A percentile compares a stretch with the other conserved stretches of the same genome.
phyloP scores from a whole-genome alignment of 495 filamentous ascomycete species.

The Penicillium parvum region DNA sequence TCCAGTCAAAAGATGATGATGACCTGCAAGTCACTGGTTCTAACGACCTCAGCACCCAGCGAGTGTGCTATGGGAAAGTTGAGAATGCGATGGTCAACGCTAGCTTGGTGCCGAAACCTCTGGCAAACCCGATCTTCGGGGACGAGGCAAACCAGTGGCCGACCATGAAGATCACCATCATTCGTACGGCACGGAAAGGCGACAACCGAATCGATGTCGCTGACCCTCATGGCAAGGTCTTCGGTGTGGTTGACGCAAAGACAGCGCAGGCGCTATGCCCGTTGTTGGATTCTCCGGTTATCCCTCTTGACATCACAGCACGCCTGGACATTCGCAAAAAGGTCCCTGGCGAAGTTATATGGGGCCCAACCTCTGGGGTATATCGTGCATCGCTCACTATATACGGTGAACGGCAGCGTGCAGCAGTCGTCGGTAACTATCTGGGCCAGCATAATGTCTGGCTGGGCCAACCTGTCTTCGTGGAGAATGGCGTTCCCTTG shows the following conservation, averaged over 20 bases:
- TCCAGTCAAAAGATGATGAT: constrained; percentile 36
- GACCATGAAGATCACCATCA: constrained; percentile 64
- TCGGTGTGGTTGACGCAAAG: constrained; percentile 68
- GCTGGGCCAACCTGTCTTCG: constrained; percentile 57
- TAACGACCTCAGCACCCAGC: constrained; percentile 45
- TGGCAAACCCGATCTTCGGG: constrained; percentile 45
- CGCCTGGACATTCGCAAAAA: constrained; percentile 60
- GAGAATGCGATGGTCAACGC: constrained; percentile 65
- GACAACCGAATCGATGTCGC: constrained; percentile 57
- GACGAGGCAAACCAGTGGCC: constrained; percentile 54
- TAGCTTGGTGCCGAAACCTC: constrained; percentile 61
- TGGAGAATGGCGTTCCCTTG: constrained; percentile 60
- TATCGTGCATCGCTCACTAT: constrained; percentile 66
- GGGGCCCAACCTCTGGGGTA: constrained; percentile 45
- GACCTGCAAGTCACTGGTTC: constrained; percentile 43
- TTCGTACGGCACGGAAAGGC: constrained; percentile 50
- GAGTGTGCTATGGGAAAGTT: constrained; percentile 84
- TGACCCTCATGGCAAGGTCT: constrained; percentile 64
- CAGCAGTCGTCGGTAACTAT: constrained; percentile 56
- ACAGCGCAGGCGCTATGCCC: constrained; percentile 65
- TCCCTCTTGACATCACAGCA: constrained; percentile 61
- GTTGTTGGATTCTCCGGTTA: constrained; percentile 59
- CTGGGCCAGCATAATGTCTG: constrained; percentile 61
- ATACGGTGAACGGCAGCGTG: constrained; percentile 71
- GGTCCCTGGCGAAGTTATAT: constrained; percentile 49